Evolutionary conservation across 2,329 filamentous ascomycete genomes (phyloP), one percentile per base, ranked within the genome.

Genomic region (Sarocladium kiliense): DNA sequence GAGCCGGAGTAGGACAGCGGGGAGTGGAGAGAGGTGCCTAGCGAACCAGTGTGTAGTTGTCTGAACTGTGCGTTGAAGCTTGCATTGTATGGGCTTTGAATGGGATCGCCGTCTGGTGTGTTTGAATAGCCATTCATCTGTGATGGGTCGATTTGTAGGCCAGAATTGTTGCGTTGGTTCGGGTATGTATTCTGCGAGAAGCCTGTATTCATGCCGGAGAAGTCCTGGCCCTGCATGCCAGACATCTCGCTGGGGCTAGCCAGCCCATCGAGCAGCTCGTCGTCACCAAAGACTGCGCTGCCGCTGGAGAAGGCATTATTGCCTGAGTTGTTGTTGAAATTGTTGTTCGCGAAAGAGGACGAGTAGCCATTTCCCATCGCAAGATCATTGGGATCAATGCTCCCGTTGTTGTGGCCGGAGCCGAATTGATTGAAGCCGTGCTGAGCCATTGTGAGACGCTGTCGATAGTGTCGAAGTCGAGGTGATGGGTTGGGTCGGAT

Each of bases 41-140:
- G 81, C 16, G 78, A 74, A 54, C 81, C 77, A 16, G 77, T 76
- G 65, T 80, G 78, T 57, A 44, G 36, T 19, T 82, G 81, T 44
- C 88, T 84, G 68, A 91, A 95, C 60, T 91, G 88, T 65, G 88
- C 88, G 71, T 86, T 87, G 75, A 92, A 94, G 65, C 81, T 85
- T 62, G 88, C 83, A 41, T 89, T 81, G 65, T 91, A 97, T 0
- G 93, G 93, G 64, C 91, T 97, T 66, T 95, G 89, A 58, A 96
- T 93, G 5, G 93, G 91, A 54, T 91, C 88, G 54, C 91, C 91
- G 58, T 97, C 93, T 3, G 93, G 92, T 2, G 92, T 96, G 68
- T 89, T 90, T 19, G 93, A 96, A 71, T 88, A 97, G 58, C 90
- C 84, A 65, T 88, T 87, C 66, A 91, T 85, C 56, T 88, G 85